Percentiles rank a stretch among this genome's conserved stretches.
Evolutionary conservation across 345 rosid genomes (phyloP).

Genomic region (Pugionium cornutum): DNA sequence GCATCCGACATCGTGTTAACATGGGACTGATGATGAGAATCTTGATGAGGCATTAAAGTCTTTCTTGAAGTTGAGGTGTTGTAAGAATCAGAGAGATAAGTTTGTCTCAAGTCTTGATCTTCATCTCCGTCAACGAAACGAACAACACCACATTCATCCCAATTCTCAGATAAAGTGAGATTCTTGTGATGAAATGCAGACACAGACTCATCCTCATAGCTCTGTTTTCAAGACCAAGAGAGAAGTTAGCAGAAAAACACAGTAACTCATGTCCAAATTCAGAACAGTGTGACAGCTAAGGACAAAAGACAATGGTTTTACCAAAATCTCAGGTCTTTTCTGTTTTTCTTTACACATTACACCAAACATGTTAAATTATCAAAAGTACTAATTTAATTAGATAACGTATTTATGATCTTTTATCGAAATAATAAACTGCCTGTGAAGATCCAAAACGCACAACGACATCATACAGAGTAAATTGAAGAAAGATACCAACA

Average conservation of each 20-base stretch:
- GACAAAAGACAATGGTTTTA: constrained; percentile 36
- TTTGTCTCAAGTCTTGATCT: constrained; percentile 41
- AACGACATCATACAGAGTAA: constrained; percentile 22
- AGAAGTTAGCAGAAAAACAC: constrained; percentile 6
- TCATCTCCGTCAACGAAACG: constrained; percentile 45
- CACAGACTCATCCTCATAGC: constrained; percentile 74
- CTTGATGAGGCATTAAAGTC: constrained; percentile 44
- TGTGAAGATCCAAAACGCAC: constrained; percentile 26
- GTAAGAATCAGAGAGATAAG: constrained; percentile 56
- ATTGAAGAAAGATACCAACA: neutral
- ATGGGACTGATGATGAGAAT: constrained; percentile 52
- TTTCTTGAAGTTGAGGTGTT: constrained; percentile 59
- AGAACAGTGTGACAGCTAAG: constrained; percentile 22
- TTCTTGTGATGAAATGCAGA: constrained; percentile 55
- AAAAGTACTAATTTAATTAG: constrained; percentile 2
- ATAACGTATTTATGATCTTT: neutral
- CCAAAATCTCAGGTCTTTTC: constrained; percentile 36
- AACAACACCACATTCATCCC: constrained; percentile 65
- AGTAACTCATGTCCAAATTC: constrained; percentile 25
- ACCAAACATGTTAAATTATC: constrained; percentile 22
- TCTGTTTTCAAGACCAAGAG: constrained; percentile 47
- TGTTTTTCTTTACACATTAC: constrained; percentile 28
- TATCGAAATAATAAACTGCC: neutral
- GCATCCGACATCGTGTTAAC: constrained; percentile 55
- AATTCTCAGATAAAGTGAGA: constrained; percentile 57